Evolutionary conservation across 257 asterid genomes (phyloP), one percentile per base, ranked within the genome.

Genomic region (Avicennia marina): DNA sequence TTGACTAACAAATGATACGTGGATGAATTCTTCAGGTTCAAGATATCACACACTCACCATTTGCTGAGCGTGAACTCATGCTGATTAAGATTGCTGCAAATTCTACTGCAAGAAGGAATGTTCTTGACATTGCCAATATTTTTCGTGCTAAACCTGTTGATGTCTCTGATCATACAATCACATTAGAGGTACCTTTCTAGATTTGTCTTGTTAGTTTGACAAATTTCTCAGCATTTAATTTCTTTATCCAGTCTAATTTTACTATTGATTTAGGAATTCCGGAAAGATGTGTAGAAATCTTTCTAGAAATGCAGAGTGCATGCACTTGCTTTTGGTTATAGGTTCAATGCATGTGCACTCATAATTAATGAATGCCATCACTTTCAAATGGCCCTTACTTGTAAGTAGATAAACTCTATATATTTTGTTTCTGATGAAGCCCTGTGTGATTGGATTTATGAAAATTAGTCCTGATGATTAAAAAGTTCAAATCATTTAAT

Each of bases 31-130:
- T 60, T 54, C 78, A 90, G 97, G 93, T 90, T 60, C 78, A 80
- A 46, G 90, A 83, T 71, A 39, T 89, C 38, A 89, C 97, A 5
- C 78, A 82, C 71, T 71, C 72, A 29, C 95, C 97, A 21, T 90
- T 90, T 64, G 93, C 97, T 22, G 95, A 86, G 90, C 81, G 97
- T 22, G 97, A 90, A 66, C 73, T 90, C 56, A 84, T 90, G 95
- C 74, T 90, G 67, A 80, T 86, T 31, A 90, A 89, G 71, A 79
- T 90, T 61, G 97, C 97, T 40, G 93, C 65, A 21, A 84, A 86
- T 75, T 76, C 95, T 62, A 54, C 82, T 54, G 95, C 94, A 56
- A 77, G 94, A 63, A 76, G 97, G 81, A 83, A 84, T 46, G 94
- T 86, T 47, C 97, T 90, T 46, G 97, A 90, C 69, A 82, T 90